Conservation (phyloP, 768 basidiomycete species). For the Russula emetica region DNA sequence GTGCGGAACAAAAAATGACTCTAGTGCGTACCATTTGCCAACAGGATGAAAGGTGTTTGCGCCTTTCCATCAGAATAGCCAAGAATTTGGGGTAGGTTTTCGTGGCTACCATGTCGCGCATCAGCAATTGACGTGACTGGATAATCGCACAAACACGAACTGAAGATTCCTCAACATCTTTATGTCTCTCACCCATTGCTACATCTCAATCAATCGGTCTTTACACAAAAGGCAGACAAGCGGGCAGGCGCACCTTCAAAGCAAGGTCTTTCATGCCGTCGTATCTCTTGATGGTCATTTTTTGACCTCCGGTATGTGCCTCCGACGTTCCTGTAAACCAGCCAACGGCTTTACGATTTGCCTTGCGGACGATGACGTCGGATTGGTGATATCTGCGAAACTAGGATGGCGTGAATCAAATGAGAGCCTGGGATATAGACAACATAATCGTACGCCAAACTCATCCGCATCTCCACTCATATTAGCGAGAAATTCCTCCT, state of each 20-base stretch:
- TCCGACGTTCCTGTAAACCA: slow-evolving; percentile 48
- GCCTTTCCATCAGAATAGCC: slow-evolving; percentile 46
- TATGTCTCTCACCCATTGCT: slow-evolving; percentile 51
- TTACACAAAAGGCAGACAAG: too few species aligned
- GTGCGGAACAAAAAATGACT: not conserved
- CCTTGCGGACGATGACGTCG: slow-evolving; percentile 40
- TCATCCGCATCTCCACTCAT: slow-evolving; percentile 19
- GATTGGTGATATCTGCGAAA: slow-evolving; percentile 50
- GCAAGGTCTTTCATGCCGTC: slow-evolving; percentile 37
- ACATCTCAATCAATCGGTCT: not conserved
- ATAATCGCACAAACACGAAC: slow-evolving; percentile 33
- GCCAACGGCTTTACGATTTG: slow-evolving; percentile 31
- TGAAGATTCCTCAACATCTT: slow-evolving; percentile 48
- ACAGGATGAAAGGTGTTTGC: slow-evolving; percentile 48
- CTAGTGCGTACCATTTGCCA: slow-evolving; percentile 42
- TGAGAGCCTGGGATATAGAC: not conserved
- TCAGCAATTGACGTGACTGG: not conserved
- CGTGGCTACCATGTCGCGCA: slow-evolving; percentile 37
- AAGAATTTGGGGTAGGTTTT: slow-evolving; percentile 51
- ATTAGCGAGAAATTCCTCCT: slow-evolving; percentile 24
- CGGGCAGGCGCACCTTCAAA: slow-evolving; percentile 31
- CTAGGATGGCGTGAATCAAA: slow-evolving; percentile 31
- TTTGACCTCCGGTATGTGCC: slow-evolving; percentile 41
- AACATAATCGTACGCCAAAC: slow-evolving; percentile 17
- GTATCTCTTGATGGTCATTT: slow-evolving; percentile 44